A percentile compares a stretch with the other conserved stretches of the same genome.
phyloP scores from a whole-genome alignment of 2,329 filamentous ascomycete genomes.

The Scleromitrula shiraiana region DNA sequence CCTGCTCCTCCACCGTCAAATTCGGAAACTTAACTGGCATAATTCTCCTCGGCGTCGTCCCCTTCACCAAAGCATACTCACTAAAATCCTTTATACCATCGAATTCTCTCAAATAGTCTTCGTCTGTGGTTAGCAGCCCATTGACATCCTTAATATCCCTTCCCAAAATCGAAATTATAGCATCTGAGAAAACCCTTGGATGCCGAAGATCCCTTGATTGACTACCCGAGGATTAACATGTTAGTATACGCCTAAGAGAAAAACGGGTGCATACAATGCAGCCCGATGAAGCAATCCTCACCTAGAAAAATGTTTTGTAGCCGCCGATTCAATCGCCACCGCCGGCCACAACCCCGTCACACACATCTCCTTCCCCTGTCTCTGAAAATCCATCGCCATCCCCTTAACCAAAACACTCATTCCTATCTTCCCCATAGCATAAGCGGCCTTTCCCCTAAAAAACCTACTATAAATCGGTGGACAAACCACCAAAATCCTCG shows the following conservation, averaged over 20 bases:
- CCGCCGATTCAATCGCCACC: conserved; percentile 66
- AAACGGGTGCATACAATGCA: too few species aligned
- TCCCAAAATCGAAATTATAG: conserved; percentile 62
- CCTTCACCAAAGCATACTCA: conserved; percentile 62
- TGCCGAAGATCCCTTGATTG: conserved; percentile 64
- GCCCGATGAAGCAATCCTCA: conserved; percentile 37
- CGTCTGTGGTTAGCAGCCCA: conserved; percentile 65
- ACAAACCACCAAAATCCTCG: conserved; percentile 68
- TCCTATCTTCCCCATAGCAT: conserved; percentile 69
- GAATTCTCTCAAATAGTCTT: conserved; percentile 66
- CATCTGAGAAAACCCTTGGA: conserved; percentile 69
- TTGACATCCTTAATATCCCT: conserved; percentile 56
- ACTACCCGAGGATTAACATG: too few species aligned
- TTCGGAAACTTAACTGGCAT: conserved; percentile 64
- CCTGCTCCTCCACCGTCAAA: conserved; percentile 66
- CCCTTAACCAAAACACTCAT: conserved; percentile 81
- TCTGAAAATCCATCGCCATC: conserved; percentile 70
- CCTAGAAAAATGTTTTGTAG: conserved; percentile 41
- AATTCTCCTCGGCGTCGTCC: conserved; percentile 59
- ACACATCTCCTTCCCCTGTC: conserved; percentile 59
- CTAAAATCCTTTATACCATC: conserved; percentile 61
- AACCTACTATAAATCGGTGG: conserved; percentile 82
- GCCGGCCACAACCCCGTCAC: conserved; percentile 81
- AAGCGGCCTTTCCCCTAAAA: conserved; percentile 78
- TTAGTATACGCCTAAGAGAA: too few species aligned